Conservation (phyloP, 83 land plant genomes). For the Diphasiastrum complanatum region DNA sequence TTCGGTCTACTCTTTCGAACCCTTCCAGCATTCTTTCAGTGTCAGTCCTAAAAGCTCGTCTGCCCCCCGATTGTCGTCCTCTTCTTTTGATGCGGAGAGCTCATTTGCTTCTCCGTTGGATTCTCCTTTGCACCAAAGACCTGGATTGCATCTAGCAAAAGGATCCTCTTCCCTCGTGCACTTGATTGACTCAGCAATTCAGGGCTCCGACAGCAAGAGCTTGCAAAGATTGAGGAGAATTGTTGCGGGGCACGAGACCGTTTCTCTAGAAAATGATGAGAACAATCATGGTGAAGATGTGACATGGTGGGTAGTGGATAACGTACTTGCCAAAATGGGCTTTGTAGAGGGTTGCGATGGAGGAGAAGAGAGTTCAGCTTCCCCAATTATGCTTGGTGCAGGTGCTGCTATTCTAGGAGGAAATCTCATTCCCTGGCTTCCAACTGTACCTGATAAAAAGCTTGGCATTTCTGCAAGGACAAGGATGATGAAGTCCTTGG, state of each 20-base stretch:
- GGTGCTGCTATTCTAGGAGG: conserved; percentile 82
- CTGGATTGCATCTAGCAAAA: conserved; percentile 49
- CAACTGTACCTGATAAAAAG: conserved; percentile 38
- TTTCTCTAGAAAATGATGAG: conserved; percentile 30
- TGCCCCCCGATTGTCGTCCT: conserved; percentile 30
- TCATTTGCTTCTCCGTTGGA: conserved; percentile 37
- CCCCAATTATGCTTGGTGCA: conserved; percentile 88
- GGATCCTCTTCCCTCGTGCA: conserved; percentile 80
- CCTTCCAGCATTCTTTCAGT: no score
- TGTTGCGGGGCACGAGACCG: conserved; percentile 47
- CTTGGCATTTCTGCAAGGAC: conserved; percentile 59
- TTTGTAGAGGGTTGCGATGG: conserved; percentile 50
- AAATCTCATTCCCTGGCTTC: conserved; percentile 81
- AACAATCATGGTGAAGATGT: conserved; percentile 22
- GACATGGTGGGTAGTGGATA: conserved; percentile 60
- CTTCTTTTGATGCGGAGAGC: conserved; percentile 16
- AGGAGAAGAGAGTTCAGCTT: conserved; percentile 41
- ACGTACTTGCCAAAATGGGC: conserved; percentile 89
- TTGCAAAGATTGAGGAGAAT: conserved; percentile 47
- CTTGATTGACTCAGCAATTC: conserved; percentile 82
- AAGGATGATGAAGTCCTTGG: conserved; percentile 68
- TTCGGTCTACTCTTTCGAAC: no score
- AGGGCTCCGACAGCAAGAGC: conserved; percentile 54
- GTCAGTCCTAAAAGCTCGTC: conserved; percentile 25
- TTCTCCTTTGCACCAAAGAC: conserved; percentile 41